Evolutionary conservation across 2,329 filamentous ascomycete species (phyloP).

Genomic region (Aphanocladium album): DNA sequence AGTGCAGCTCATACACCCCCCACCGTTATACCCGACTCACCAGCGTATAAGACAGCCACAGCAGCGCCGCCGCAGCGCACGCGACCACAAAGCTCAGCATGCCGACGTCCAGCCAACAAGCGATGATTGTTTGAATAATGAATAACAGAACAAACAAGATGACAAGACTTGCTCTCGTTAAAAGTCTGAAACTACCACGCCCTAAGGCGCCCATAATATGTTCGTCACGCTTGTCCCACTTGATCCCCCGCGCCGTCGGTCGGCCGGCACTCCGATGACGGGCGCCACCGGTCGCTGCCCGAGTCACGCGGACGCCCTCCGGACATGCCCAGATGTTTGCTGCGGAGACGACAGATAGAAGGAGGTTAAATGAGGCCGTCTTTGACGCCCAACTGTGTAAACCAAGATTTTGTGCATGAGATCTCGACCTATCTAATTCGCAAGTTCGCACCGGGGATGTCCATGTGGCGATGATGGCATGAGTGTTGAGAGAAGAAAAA

Average conservation of each 20-base stretch:
- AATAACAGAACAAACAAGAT: background rate
- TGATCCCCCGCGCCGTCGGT: background rate
- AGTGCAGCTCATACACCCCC: no score
- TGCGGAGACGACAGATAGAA: background rate
- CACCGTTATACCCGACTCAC: no score
- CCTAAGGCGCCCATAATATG: background rate
- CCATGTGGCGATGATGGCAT: no score
- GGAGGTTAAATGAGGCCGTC: no score
- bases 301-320: background rate
- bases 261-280: background rate
- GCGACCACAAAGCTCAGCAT: background rate
- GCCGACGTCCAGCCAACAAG: background rate
- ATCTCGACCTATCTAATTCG: no score
- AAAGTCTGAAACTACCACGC: background rate
- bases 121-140: background rate
- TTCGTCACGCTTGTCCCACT: background rate
- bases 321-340: background rate
- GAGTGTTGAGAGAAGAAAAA: no score
- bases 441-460: no score
- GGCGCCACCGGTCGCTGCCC: background rate
- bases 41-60: conserved; percentile 1
- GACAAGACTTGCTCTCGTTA: background rate
- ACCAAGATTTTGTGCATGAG: no score
- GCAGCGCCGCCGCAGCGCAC: background rate
- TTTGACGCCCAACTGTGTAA: no score